Base-by-base conservation (phyloP, 208 protist genomes). In the Acanthamoeba royreba region DNA sequence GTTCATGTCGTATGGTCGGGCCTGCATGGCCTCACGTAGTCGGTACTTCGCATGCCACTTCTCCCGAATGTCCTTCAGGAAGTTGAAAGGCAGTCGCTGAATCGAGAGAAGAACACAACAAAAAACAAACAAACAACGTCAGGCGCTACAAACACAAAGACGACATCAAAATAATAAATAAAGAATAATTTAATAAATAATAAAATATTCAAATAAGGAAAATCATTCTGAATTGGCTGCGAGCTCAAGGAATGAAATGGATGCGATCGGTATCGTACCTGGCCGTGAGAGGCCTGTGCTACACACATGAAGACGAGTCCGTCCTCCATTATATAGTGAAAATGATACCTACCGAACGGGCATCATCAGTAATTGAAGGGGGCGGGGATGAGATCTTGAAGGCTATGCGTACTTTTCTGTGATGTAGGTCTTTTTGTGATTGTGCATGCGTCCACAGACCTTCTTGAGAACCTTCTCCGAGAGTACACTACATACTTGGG, bases 311-410 rank as follows among this genome's bases (percentile, higher is more conserved):
- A 81, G 22, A 81, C 72, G 40, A 81, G n/a, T 7, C 72, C 72
- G 42, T 81, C 72, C 38, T 81, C 72, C 72, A 81, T 81, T 13
- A 81, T 81, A 42, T 81, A 81, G 72, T 81, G 72, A n/a, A 81
- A 81, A 49, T 81, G 72, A 42, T 81, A 81, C 72, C 72, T 52
- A 22, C 8, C 22, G 19, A 38, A 69, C 25, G 72, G 13, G 17
- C 0, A n/a, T n/a, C n/a, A n/a, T n/a, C n/a, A n/a, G n/a, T 13
- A 77, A 7, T 15, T 13, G 35, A 35, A 42, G 35, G 66, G 13
- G 45, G 66, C 19, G 38, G 4, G 19, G 61, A 5, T 1, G 3
- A 0, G 31, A 33, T 2, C 9, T 9, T 3, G 33, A 11, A 11
- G 0, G 33, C n/a, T n/a, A n/a, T n/a, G n/a, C 72, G 40, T 49